phyloP scores from a whole-genome alignment of 768 basidiomycete species.

The Amanita phalloides region DNA sequence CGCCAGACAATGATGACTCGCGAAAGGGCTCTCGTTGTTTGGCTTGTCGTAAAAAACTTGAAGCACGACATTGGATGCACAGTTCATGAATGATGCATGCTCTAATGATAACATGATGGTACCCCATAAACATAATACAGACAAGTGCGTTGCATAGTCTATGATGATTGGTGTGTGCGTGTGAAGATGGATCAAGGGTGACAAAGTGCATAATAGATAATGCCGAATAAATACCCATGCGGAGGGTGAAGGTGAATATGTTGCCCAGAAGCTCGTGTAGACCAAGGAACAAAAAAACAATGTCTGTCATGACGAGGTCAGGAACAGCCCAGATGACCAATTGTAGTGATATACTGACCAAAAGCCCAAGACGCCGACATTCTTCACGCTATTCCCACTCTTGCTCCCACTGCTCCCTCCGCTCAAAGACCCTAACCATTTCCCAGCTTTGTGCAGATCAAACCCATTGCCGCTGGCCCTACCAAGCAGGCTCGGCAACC shows the following conservation, averaged over 20 bases:
- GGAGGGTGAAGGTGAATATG: neutral
- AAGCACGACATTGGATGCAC: neutral
- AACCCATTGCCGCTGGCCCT: neutral
- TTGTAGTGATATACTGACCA: neutral
- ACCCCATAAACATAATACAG: neutral
- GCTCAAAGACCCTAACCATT: constrained; percentile 5
- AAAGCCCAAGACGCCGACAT: neutral
- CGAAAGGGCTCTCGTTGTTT: no score
- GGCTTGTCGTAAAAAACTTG: no score
- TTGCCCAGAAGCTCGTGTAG: neutral
- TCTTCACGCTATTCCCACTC: neutral
- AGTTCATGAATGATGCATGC: neutral
- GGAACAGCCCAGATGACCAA: neutral
- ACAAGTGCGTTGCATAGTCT: neutral
- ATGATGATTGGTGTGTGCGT: neutral
- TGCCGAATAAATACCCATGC: neutral
- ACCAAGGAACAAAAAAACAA: neutral
- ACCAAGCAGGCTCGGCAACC: constrained; percentile 5
- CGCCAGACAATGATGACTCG: no score
- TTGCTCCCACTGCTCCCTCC: constrained; percentile 4
- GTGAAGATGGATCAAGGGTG: neutral
- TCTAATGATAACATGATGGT: neutral
- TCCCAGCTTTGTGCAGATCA: constrained; percentile 6
- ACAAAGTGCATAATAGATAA: neutral
- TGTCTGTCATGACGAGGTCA: neutral